Evolutionary conservation across 805 yeast species (phyloP).

Genomic region (Zygotorulaspora danielsina): DNA sequence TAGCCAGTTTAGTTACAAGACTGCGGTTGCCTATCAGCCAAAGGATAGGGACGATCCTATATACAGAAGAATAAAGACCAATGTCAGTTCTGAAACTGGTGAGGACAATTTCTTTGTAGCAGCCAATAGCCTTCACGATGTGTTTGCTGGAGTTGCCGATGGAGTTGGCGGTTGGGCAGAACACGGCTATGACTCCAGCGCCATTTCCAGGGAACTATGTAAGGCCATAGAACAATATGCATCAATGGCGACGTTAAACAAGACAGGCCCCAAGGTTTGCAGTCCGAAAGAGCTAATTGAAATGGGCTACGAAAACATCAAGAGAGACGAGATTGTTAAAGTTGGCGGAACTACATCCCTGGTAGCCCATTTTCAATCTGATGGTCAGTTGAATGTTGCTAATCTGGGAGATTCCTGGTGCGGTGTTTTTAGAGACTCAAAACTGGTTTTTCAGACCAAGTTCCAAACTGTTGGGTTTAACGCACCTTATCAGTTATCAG

Average conservation of each 20-base stretch:
- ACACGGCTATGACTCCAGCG: slow-evolving; percentile 84
- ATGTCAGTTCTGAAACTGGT: slow-evolving; percentile 59
- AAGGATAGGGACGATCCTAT: slow-evolving; percentile 57
- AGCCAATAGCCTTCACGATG: slow-evolving; percentile 23
- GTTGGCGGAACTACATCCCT: slow-evolving; percentile 96
- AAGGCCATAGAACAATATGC: slow-evolving; percentile 42
- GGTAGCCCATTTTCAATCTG: slow-evolving; percentile 60
- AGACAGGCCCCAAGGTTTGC: slow-evolving; percentile 9
- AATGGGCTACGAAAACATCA: slow-evolving; percentile 52
- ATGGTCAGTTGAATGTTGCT: slow-evolving; percentile 56
- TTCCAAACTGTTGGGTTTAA: slow-evolving; percentile 85
- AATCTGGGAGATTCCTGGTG: slow-evolving; percentile 96
- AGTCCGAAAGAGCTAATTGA: slow-evolving; percentile 49
- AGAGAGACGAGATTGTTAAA: slow-evolving; percentile 53
- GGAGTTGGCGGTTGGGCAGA: slow-evolving; percentile 99
- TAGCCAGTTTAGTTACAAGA: slow-evolving; percentile 37
- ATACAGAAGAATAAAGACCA: slow-evolving; percentile 35
- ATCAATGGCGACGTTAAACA: slow-evolving; percentile 11
- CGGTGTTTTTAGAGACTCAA: slow-evolving; percentile 68
- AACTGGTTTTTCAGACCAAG: slow-evolving; percentile 59
- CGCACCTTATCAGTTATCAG: slow-evolving; percentile 87
- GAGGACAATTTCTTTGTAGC: slow-evolving; percentile 70
- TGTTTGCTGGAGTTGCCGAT: slow-evolving; percentile 82
- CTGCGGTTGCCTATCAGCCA: slow-evolving; percentile 71
- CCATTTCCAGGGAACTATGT: slow-evolving; percentile 78